Base-by-base conservation (phyloP, 2,329 filamentous ascomycete genomes). In the Aureobasidium sp. region DNA sequence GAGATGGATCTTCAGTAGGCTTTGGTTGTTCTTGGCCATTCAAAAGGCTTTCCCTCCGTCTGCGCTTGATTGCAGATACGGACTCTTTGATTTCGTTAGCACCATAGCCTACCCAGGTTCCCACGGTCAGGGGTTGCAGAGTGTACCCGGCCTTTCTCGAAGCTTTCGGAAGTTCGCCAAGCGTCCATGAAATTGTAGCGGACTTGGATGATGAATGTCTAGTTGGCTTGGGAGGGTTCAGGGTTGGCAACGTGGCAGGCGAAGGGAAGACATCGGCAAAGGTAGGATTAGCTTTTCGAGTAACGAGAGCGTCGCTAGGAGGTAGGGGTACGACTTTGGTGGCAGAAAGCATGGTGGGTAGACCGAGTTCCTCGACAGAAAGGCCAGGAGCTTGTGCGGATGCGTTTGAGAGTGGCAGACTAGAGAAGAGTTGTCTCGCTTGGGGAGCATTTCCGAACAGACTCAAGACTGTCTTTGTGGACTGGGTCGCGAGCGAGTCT, bases 351-450 rank as follows among this genome's bases (percentile, higher is more conserved):
- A 91, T 90, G 62, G 85, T 86, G 0, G 92, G 92, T 30, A 97
- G 77, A 25, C 78, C 82, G 41, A 81, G 79, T 69, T 90, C 87
- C 57, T 83, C 81, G 10, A 91, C 75, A 0, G 69, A 71, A 32
- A 78, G 69, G 37, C 75, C 72, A 1, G 69, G n/a, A 27, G 64
- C 61, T n/a, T 59, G 32, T n/a, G 62, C 54, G 15, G 57, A 63
- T 15, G 60, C 52, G 11, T 65, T 42, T 60, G 66, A 75, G 60
- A 83, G 79, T 66, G 88, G 89, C 54, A 96, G 78, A 73, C 92
- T 96, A 4, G 93, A 96, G 72, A 94, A 97, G 4, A 97, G 78
- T 63, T 93, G 89, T 67, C 86, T 87, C 39, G 89, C 82, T 49
- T 86, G 85, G 1, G 87, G 85, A 44, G 88, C 88, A 66, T 86